phyloP scores from a whole-genome alignment of 805 yeast species.

The Suhomyces sp. region DNA sequence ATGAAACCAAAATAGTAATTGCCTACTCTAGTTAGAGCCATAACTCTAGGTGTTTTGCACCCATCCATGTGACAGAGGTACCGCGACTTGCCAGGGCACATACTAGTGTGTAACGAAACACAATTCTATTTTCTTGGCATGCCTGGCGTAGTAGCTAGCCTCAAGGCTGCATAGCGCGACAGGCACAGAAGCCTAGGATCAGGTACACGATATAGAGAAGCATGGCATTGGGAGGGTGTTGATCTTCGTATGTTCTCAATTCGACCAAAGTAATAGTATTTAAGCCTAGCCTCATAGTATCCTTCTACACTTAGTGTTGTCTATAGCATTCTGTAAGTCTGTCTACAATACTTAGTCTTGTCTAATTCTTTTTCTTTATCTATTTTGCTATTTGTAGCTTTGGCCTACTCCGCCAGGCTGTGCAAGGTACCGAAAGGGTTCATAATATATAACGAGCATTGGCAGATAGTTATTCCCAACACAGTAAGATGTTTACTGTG shows the following conservation, averaged over 20 bases:
- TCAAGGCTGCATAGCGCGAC: neutral
- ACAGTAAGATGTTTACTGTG: neutral
- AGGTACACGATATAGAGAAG: neutral
- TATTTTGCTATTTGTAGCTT: conserved; percentile 18
- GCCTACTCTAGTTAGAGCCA: too few relatives aligned
- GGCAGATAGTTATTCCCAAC: neutral
- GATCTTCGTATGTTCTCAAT: too few relatives aligned
- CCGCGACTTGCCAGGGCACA: neutral
- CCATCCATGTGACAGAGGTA: neutral
- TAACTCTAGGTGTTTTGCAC: neutral
- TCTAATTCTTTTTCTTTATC: conserved; percentile 23
- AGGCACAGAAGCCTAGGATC: neutral
- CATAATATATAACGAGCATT: neutral
- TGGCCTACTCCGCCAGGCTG: neutral
- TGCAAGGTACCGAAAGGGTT: neutral
- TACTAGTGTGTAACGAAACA: neutral
- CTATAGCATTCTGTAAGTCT: too few relatives aligned
- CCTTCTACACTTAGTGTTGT: too few relatives aligned
- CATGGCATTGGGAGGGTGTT: neutral
- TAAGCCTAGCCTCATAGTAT: too few relatives aligned
- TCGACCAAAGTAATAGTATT: too few relatives aligned
- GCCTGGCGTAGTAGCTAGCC: neutral
- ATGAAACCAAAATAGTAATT: too few relatives aligned
- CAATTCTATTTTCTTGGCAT: neutral
- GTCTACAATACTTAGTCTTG: too few relatives aligned